Evolutionary conservation across 441 rosid species (phyloP).

Genomic region (Pelargonium cotyledonis): DNA sequence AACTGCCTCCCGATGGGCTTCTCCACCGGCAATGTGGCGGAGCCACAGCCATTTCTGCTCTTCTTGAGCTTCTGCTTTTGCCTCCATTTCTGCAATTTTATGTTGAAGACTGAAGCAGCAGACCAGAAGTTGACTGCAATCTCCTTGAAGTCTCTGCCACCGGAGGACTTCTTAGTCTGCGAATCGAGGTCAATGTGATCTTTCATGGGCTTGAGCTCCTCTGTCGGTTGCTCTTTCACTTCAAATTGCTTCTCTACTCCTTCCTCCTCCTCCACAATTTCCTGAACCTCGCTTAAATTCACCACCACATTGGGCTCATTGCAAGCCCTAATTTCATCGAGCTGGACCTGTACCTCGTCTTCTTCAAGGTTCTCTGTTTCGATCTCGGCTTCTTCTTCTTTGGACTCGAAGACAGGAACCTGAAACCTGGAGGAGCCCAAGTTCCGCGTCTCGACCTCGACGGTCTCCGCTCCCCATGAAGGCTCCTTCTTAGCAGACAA

Average conservation of each 20-base stretch:
- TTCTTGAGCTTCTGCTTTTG: conserved; percentile 92
- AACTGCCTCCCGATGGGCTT: conserved; percentile 89
- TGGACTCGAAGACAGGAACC: conserved; percentile 58
- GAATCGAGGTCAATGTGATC: conserved; percentile 94
- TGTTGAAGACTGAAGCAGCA: conserved; percentile 30
- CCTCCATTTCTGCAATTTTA: conserved; percentile 86
- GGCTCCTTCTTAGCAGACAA: background rate
- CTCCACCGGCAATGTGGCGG: conserved; percentile 86
- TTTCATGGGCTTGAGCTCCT: conserved; percentile 69
- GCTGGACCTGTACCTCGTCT: conserved; percentile 16
- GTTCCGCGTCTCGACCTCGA: conserved; percentile 38
- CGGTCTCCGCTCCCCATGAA: no score
- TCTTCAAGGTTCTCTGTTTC: conserved; percentile 39
- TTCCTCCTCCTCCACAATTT: conserved; percentile 48
- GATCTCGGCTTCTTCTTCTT: conserved; percentile 42
- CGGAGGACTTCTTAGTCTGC: conserved; percentile 63
- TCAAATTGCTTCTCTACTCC: conserved; percentile 25
- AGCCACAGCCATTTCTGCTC: conserved; percentile 49
- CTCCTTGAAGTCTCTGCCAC: conserved; percentile 48
- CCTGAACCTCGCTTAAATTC: conserved; percentile 35
- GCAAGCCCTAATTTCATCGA: conserved; percentile 27
- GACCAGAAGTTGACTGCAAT: conserved; percentile 92
- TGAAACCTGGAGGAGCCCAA: conserved; percentile 18
- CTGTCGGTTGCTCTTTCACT: conserved; percentile 21
- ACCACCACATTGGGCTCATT: conserved; percentile 46